Evolutionary conservation across 257 asterid genomes (phyloP).

Genomic region (Gentiana dahurica): DNA sequence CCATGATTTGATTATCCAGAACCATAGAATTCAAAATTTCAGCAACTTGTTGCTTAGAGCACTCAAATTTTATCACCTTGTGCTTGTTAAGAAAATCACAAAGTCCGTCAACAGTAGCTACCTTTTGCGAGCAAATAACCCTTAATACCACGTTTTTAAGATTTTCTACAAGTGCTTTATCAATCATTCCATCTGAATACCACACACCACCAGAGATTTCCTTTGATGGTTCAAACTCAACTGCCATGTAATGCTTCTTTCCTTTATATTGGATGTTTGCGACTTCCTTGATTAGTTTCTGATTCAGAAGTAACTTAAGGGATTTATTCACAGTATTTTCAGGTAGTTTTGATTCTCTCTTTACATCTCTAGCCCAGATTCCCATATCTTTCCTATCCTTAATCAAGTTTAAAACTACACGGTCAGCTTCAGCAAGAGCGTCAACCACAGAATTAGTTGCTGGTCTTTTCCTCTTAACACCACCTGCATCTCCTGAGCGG

Average conservation of each 20-base stretch:
- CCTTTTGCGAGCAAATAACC: slow-evolving; percentile 21
- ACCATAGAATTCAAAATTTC: slow-evolving; percentile 46
- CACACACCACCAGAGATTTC: slow-evolving; percentile 61
- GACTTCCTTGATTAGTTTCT: slow-evolving; percentile 39
- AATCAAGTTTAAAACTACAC: slow-evolving; percentile 31
- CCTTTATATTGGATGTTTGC: slow-evolving; percentile 30
- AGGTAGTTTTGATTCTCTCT: slow-evolving; percentile 21
- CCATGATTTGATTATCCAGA: slow-evolving; percentile 41
- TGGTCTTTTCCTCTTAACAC: slow-evolving; percentile 40
- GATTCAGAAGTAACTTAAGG: slow-evolving; percentile 21
- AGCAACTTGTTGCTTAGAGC: slow-evolving; percentile 26
- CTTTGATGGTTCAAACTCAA: slow-evolving; percentile 48
- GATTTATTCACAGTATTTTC: slow-evolving; percentile 23
- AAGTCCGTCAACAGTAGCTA: slow-evolving; percentile 32
- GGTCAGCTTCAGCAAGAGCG: slow-evolving; percentile 29
- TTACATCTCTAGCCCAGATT: slow-evolving; percentile 34
- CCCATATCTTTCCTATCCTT: slow-evolving; percentile 28
- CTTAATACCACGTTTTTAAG: slow-evolving; percentile 22
- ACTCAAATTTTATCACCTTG: slow-evolving; percentile 9
- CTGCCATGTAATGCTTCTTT: slow-evolving; percentile 45
- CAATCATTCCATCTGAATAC: slow-evolving; percentile 46
- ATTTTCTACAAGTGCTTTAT: slow-evolving; percentile 19
- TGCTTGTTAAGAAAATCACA: slow-evolving; percentile 17
- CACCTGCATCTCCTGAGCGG: slow-evolving; percentile 1
- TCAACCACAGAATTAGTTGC: slow-evolving; percentile 17